Base-by-base conservation (phyloP, 2,329 filamentous ascomycete genomes). In the Keithomyces neogunnii region DNA sequence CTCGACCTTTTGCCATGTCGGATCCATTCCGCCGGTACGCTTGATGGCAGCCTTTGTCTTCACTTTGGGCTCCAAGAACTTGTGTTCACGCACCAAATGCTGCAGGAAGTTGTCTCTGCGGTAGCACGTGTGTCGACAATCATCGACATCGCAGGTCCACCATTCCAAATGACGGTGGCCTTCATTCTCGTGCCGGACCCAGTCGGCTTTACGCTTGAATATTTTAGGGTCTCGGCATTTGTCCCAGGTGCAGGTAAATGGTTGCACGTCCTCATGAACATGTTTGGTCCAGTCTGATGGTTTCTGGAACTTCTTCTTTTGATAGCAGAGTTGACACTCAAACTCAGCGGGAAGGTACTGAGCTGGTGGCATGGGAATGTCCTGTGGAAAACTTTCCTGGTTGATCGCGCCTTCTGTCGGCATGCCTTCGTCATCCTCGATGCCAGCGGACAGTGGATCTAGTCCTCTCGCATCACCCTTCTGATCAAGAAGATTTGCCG, bases 271-370 rank as follows among this genome's bases (percentile, higher is more conserved):
- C 68, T 96, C 91, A 60, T 95, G 89, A 1, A 96, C 88, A 62
- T 96, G 91, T 66, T 96, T 96, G 1, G 90, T 95, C 91, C 91
- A 96, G 67, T 96, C 91, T 0, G 90, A 96, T 13, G 90, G 91
- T 66, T 96, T 96, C 60, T 85, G 81, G 60, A 93, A 90, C 60
- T 84, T 89, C 73, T 93, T 95, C 49, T 84, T 78, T 59, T 85
- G 82, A 71, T 89, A 96, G 70, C 91, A 96, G 28, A 96, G 73
- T 38, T 87, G 85, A 59, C 91, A 96, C 70, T 96, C 91, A 55
- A 96, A 92, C 62, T 92, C 84, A 3, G 90, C 89, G 1, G 91
- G 91, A 5, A 96, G 76, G 13, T 80, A 79, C 52, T 74, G 77
- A 2, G 89, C 85, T 2, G 89, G 89, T 5, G 91, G 91, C 67